Conservation (phyloP, 441 rosid genomes). For the Hura crepitans region DNA sequence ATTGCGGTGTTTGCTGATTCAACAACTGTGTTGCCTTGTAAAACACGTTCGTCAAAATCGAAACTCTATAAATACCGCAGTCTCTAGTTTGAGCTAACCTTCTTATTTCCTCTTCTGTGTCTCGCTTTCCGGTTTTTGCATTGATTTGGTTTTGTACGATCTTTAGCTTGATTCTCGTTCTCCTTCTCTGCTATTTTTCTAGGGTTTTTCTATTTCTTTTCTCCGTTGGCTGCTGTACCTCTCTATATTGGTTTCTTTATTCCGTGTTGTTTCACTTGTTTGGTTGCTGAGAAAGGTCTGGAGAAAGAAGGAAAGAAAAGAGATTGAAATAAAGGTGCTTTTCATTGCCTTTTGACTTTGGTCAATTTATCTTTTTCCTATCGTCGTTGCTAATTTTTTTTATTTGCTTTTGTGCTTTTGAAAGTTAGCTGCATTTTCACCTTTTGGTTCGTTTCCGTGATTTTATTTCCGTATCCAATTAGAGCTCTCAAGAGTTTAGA, state of each 20-base stretch:
- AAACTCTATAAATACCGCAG: slow-evolving; percentile 30
- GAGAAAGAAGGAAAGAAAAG: neutral
- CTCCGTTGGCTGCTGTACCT: neutral
- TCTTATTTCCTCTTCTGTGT: neutral
- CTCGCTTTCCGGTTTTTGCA: slow-evolving; percentile 9
- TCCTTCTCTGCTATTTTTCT: slow-evolving; percentile 32
- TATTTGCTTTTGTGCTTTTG: neutral
- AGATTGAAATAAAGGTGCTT: slow-evolving; percentile 13
- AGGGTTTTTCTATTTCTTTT: neutral
- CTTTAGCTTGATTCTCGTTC: slow-evolving; percentile 32
- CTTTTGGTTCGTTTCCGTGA: slow-evolving; percentile 2
- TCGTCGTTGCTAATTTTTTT: slow-evolving; percentile 8
- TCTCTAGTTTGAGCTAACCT: neutral
- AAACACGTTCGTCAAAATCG: slow-evolving; percentile 28
- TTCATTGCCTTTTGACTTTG: neutral
- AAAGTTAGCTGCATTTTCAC: slow-evolving; percentile 17
- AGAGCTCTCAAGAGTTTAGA: slow-evolving; percentile 3
- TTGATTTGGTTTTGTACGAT: slow-evolving; percentile 18
- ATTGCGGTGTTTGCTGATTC: slow-evolving; percentile 28
- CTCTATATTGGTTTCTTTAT: slow-evolving; percentile 1
- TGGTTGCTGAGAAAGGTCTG: slow-evolving; percentile 24
- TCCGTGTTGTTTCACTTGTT: too few relatives aligned
- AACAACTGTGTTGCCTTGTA: slow-evolving; percentile 28
- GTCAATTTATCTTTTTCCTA: neutral
- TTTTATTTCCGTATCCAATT: slow-evolving; percentile 11